Evolutionary conservation across 345 rosid genomes (phyloP).

Genomic region (Hevea brasiliensis): DNA sequence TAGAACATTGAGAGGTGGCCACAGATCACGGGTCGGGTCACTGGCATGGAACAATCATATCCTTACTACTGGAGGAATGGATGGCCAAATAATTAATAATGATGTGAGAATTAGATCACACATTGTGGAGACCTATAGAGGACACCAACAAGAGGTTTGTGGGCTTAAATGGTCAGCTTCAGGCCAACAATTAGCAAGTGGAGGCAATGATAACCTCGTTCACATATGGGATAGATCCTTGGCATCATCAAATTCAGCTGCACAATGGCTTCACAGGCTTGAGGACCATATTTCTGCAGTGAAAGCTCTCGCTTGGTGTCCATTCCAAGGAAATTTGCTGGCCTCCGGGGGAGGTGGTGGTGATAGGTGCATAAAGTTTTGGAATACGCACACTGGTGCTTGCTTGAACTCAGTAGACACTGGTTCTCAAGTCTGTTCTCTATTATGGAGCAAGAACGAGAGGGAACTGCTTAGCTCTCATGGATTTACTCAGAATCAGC

Average conservation of each 20-base stretch:
- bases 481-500: constrained; percentile 50
- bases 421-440: constrained; percentile 51
- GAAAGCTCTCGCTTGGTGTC: constrained; percentile 65
- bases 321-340: constrained; percentile 52
- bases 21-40: constrained; percentile 42
- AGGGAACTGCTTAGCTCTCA: constrained; percentile 55
- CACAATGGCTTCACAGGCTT: constrained; percentile 53
- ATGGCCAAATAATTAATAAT: constrained; percentile 44
- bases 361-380: constrained; percentile 49
- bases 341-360: constrained; percentile 59
- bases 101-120: constrained; percentile 50
- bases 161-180: constrained; percentile 59
- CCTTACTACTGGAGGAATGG: constrained; percentile 54
- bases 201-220: constrained; percentile 50
- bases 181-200: constrained; percentile 53
- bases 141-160: constrained; percentile 52
- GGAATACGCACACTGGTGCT: constrained; percentile 53
- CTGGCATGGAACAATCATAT: constrained; percentile 56
- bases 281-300: constrained; percentile 59
- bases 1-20: constrained; percentile 45
- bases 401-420: constrained; percentile 55
- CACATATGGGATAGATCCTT: constrained; percentile 52
- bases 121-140: constrained; percentile 44
- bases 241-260: constrained; percentile 41
- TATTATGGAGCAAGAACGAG: constrained; percentile 54